Percentiles rank a stretch among this genome's conserved stretches.
Conservation (phyloP, 2,329 filamentous ascomycete species). For the Bipolaris sorokiniana region DNA sequence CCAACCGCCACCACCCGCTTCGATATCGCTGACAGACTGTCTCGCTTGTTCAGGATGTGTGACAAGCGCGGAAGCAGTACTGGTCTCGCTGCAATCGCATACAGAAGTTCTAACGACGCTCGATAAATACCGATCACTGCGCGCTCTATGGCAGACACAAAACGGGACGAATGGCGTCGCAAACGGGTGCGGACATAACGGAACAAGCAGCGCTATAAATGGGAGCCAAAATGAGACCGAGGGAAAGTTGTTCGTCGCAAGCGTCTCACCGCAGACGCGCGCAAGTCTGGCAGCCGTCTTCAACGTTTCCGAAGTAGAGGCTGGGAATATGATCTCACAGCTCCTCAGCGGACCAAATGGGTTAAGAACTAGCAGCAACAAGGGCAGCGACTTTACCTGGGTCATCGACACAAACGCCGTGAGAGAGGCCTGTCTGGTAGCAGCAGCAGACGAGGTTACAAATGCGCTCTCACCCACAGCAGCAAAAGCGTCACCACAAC, state of each 20-base stretch:
- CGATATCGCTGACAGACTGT: conserved; percentile 96
- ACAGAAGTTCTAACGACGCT: conserved; percentile 85
- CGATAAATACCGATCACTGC: conserved; percentile 64
- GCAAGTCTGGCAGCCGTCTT: conserved; percentile 88
- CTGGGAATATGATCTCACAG: conserved; percentile 81
- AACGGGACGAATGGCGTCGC: conserved; percentile 33
- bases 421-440: conserved; percentile 80
- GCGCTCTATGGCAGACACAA: conserved; percentile 39
- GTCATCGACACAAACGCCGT: conserved; percentile 87
- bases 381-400: conserved; percentile 83
- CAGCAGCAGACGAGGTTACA: conserved; percentile 56
- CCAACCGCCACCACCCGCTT: conserved; percentile 72
- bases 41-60: conserved; percentile 97
- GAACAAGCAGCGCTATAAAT: conserved; percentile 3
- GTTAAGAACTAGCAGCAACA: conserved; percentile 70
- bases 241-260: conserved; percentile 86
- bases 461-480: conserved; percentile 41
- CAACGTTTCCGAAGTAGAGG: conserved; percentile 73
- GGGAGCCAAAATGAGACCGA: conserved; percentile 43
- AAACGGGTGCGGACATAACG: not conserved
- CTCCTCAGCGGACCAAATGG: conserved; percentile 75
- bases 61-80: conserved; percentile 95
- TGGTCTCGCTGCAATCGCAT: conserved; percentile 93
- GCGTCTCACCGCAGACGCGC: conserved; percentile 87
- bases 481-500: conserved; percentile 27